Percentiles rank a stretch among this genome's conserved stretches.
Evolutionary conservation across 1,139 yeast species (phyloP).

Genomic region (Geotrichum klebahnii): DNA sequence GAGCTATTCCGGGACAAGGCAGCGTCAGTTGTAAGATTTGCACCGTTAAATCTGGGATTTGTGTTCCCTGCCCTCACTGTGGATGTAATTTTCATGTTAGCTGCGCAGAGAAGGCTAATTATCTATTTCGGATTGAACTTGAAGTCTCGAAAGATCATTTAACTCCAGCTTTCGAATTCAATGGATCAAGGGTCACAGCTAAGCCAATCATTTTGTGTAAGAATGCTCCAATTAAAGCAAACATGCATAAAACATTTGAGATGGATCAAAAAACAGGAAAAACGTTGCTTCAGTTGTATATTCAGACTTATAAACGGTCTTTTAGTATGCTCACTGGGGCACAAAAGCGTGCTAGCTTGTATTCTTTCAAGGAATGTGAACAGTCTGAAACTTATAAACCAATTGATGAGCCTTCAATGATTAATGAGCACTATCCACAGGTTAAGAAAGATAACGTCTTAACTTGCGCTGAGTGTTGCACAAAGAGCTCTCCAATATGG

Average conservation of each 20-base stretch:
- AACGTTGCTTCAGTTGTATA: conserved; percentile 36
- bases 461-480: conserved; percentile 25
- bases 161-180: conserved; percentile 36
- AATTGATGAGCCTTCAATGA: not conserved
- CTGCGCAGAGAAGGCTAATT: conserved; percentile 50
- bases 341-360: conserved; percentile 25
- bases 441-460: not conserved
- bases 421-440: not conserved
- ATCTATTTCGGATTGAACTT: conserved; percentile 37
- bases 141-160: conserved; percentile 25
- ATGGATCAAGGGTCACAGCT: conserved; percentile 40
- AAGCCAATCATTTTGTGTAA: conserved; percentile 37
- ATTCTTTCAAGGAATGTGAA: not conserved
- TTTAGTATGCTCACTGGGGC: conserved; percentile 29
- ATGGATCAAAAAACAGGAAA: conserved; percentile 29
- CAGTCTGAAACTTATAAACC: not conserved
- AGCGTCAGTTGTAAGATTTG: conserved; percentile 44
- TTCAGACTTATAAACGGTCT: conserved; percentile 31
- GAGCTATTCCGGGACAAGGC: conserved; percentile 29
- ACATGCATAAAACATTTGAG: conserved; percentile 19
- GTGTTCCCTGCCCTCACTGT: conserved; percentile 46
- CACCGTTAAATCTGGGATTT: conserved; percentile 42
- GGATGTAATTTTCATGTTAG: conserved; percentile 51
- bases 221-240: conserved; percentile 18
- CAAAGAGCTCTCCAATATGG: conserved; percentile 25